Conservation (phyloP, 805 yeast species). For the Metschnikowia kunwiensis region DNA sequence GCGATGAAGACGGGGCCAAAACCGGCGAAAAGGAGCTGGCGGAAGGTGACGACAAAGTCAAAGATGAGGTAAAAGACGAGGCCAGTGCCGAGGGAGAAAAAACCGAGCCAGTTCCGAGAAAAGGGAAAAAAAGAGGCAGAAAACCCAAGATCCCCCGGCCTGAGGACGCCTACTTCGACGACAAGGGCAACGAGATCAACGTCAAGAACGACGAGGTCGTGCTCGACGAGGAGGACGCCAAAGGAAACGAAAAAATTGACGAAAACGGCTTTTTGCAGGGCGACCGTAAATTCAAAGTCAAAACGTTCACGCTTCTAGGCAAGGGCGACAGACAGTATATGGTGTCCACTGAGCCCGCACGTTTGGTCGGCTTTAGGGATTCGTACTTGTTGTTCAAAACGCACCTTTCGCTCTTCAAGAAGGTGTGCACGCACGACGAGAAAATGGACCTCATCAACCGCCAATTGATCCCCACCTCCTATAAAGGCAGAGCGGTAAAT, state of each 20-base stretch:
- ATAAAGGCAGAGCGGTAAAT: constrained; percentile 86
- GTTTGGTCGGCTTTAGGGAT: constrained; percentile 91
- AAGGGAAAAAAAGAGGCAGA: constrained; percentile 31
- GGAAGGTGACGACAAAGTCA: constrained; percentile 4
- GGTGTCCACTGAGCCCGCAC: constrained; percentile 95
- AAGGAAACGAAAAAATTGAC: constrained; percentile 74
- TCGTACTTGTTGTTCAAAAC: constrained; percentile 86
- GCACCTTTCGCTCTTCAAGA: constrained; percentile 71
- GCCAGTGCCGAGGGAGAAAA: constrained; percentile 1
- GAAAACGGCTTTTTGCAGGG: constrained; percentile 64
- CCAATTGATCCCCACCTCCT: constrained; percentile 81
- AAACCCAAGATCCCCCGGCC: constrained; percentile 35
- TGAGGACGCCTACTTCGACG: constrained; percentile 52
- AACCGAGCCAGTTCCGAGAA: constrained; percentile 28
- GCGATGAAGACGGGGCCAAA: constrained; percentile 11
- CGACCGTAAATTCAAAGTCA: constrained; percentile 70
- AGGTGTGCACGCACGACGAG: constrained; percentile 70
- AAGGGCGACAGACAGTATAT: constrained; percentile 74
- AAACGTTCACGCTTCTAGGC: constrained; percentile 61
- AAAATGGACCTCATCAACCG: constrained; percentile 79
- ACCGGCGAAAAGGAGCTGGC: constrained; percentile 8
- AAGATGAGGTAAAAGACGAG: constrained; percentile 5
- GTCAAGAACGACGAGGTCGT: constrained; percentile 75
- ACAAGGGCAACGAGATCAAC: constrained; percentile 62
- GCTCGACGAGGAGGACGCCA: constrained; percentile 65